Evolutionary conservation across 2,329 filamentous ascomycete species (phyloP), one percentile per base, ranked within the genome.

Genomic region (Metarhizium sp.): DNA sequence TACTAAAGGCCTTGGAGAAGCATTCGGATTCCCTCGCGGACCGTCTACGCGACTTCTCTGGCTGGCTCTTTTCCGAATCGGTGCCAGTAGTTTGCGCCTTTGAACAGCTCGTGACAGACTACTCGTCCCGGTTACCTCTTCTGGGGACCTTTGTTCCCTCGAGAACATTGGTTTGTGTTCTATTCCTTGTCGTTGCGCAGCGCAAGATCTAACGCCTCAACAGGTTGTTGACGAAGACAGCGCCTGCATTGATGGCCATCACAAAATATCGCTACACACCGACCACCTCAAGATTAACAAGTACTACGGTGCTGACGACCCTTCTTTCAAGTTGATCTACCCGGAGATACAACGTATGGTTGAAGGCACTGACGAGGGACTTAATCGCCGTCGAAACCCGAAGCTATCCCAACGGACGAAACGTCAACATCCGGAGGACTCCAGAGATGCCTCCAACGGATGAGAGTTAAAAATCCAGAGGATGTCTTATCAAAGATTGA

Each of bases 251-350:
- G 52, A 58, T 29, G 55, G 57, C 50, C 52, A 58, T 48, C 34
- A 16, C 25, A 50, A 50, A 18, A 55, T 58, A 55, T 38, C 57
- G 34, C 54, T 58, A 16, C 32, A 55, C 29, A 47, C 55, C 34
- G 54, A 58, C 50, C 50, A 58, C 34, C 36, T 58, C 16, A 58
- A 58, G 45, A 52, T 58, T 18, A 58, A 58, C 25, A 58, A 58
- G 20, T 58, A 56, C 34, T 56, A 52, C n/a, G 52, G 57, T 0
- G 2, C 38, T 7, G 38, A 56, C 10, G 57, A 58, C 50, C 55
- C 45, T 42, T 58, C 52, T 14, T 58, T 58, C 40, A 58, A 58
- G 42, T 32, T 47, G 7, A 16, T 58, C 36, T 58, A 58, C 46
- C 57, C 57, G 29, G 13, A 56, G 32, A 56, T 58, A 40, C 6